These are phyloP conservation scores for Asterionellopsis glacialis DNA, from an alignment of 108 stramenopile genomes.

Conservation along the genomic window DNA sequence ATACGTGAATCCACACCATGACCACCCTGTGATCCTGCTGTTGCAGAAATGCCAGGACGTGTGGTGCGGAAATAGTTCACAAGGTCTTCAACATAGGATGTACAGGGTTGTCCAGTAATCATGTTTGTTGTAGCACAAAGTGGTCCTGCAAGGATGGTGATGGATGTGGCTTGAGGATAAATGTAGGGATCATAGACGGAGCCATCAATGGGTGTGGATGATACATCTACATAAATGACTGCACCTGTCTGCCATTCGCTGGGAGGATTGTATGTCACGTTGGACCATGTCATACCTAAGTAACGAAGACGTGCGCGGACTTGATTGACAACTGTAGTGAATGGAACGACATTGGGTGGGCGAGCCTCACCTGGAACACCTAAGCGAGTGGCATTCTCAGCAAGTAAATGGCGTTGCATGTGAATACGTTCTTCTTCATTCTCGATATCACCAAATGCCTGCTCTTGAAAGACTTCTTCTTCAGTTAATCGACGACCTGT, in stretches of 20 bases:
- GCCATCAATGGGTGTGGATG: not conserved
- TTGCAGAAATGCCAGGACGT: not conserved
- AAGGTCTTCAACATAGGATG: constrained; percentile 1
- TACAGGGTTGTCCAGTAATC: constrained; percentile 5
- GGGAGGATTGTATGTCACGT: not conserved
- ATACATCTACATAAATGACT: not conserved
- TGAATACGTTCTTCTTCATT: not conserved
- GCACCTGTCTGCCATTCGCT: not conserved
- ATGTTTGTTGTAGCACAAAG: not conserved
- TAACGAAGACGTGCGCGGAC: not conserved
- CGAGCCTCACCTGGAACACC: not conserved
- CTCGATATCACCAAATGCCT: not conserved
- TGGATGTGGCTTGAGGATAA: not conserved
- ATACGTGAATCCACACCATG: constrained; percentile 4
- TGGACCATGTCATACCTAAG: not conserved
- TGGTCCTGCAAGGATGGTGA: constrained; percentile 2
- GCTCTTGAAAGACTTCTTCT: too few relatives aligned
- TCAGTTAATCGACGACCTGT: not conserved
- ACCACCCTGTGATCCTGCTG: not conserved
- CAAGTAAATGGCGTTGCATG: too few relatives aligned
- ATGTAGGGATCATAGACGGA: not conserved
- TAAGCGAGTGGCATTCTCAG: too few relatives aligned
- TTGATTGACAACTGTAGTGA: not conserved
- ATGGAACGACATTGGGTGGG: not conserved
- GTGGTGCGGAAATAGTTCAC: not conserved